Base-by-base conservation (phyloP, 2,329 filamentous ascomycete genomes). In the Teratosphaeria pseudoeucalypti region DNA sequence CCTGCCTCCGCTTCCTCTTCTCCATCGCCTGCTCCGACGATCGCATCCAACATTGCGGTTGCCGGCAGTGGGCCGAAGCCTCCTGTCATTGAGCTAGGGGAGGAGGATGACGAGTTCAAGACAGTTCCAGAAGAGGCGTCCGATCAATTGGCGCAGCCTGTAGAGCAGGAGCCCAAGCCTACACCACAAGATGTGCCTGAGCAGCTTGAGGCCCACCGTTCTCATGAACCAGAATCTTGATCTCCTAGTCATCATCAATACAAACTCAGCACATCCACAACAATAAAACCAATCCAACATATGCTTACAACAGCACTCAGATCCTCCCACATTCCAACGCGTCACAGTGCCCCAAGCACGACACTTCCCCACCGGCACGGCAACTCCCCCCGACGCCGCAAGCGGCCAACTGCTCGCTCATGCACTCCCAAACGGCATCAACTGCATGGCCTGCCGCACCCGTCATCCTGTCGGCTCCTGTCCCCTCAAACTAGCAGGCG, bases 391-490 rank as follows among this genome's bases (percentile, higher is more conserved):
- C 7, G 53, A 59, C 19, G 26, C 16, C 43, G 23, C 43, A 16
- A 49, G 43, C 37, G 54, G 54, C 26, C 56, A 47, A 14, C 54
- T 52, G 1, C 54, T 57, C 34, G 54, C 60, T 26, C 58, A 55
- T 6, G 55, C 57, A 9, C 55, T 54, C n/a, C 55, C 49, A 7
- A 58, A 62, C 53, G 63, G 65, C 34, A 62, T 71, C 54, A 66
- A 67, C 23, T 88, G 86, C 65, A 69, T 75, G 1, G 81, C 80
- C 12, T 88, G 85, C 70, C 71, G 72, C 43, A 73, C 75, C 26
- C 61, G 66, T n/a, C 86, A 88, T 68, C 70, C 76, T 1, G 68
- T 74, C 12, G 85, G 85, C n/a, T 76, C 78, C 52, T 89, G 86
- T 67, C 81, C 81, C 10, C 73, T 87, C 34, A 86, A 85, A 68